These are phyloP conservation scores for Daldinia childiae DNA, from an alignment of 495 filamentous ascomycete genomes.

Conservation along the genomic window DNA sequence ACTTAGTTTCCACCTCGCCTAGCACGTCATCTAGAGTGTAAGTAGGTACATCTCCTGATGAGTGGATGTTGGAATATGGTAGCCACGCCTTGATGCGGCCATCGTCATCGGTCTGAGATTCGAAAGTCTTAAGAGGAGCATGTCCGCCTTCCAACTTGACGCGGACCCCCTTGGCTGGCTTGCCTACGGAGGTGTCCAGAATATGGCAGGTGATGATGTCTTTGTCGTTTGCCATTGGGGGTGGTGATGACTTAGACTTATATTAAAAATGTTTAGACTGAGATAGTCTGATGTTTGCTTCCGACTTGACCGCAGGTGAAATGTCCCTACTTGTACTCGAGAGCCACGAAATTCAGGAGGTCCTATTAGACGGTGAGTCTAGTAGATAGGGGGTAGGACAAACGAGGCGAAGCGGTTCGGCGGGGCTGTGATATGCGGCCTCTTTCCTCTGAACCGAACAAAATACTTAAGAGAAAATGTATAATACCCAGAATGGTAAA, in stretches of 20 bases:
- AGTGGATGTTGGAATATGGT: slow-evolving; percentile 56
- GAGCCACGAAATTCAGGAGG: slow-evolving; percentile 11
- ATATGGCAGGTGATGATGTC: slow-evolving; percentile 70
- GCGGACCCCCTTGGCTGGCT: slow-evolving; percentile 79
- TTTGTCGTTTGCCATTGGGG: slow-evolving; percentile 49
- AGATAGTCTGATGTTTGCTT: slow-evolving; percentile 5
- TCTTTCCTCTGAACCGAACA: slow-evolving; percentile 16
- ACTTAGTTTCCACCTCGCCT: slow-evolving; percentile 45
- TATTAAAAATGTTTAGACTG: background rate
- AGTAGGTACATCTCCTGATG: slow-evolving; percentile 59
- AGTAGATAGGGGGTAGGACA: slow-evolving; percentile 31
- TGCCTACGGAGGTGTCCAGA: slow-evolving; percentile 67
- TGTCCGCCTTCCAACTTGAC: slow-evolving; percentile 78
- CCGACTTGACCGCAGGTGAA: slow-evolving; percentile 13
- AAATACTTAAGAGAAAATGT: background rate
- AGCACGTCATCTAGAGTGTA: slow-evolving; percentile 63
- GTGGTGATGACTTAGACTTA: slow-evolving; percentile 1
- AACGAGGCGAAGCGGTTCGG: slow-evolving; percentile 40
- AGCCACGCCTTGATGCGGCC: slow-evolving; percentile 86
- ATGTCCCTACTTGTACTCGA: slow-evolving; percentile 37
- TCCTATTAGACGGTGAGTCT: slow-evolving; percentile 17
- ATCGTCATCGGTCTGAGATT: slow-evolving; percentile 80
- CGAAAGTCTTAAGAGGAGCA: slow-evolving; percentile 66
- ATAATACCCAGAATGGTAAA: slow-evolving; percentile 9
- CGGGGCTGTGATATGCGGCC: slow-evolving; percentile 36